A percentile compares a stretch with the other conserved stretches of the same genome.
Evolutionary conservation across 108 stramenopile genomes (phyloP).

Genomic region (Heterococcus sp.): DNA sequence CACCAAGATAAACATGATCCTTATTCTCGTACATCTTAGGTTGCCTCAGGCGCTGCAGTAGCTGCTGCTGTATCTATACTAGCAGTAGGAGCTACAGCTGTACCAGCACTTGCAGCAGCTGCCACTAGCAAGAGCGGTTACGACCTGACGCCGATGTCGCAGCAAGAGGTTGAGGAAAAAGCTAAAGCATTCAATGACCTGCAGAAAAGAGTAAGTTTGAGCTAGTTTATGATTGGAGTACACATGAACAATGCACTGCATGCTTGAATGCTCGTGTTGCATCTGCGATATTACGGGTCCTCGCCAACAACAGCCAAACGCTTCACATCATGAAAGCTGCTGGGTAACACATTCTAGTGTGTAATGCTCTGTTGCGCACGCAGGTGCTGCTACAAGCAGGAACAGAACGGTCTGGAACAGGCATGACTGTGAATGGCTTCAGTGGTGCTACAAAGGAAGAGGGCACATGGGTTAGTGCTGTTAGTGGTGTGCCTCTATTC

Average conservation of each 20-base stretch:
- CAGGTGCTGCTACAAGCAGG: conserved; percentile 37
- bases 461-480: conserved; percentile 73
- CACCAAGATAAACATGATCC: too few relatives aligned
- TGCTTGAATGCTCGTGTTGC: too few relatives aligned
- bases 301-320: too few relatives aligned
- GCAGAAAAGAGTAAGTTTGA: conserved; percentile 26
- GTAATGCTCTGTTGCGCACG: too few relatives aligned
- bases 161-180: conserved; percentile 7
- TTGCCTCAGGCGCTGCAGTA: background rate
- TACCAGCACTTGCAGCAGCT: too few relatives aligned
- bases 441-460: conserved; percentile 26
- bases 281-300: too few relatives aligned
- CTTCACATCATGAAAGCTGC: too few relatives aligned
- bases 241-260: too few relatives aligned
- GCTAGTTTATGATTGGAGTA: too few relatives aligned
- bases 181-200: conserved; percentile 31
- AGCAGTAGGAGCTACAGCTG: conserved; percentile 1
- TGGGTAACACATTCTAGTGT: too few relatives aligned
- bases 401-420: conserved; percentile 30
- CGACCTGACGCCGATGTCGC: conserved; percentile 11
- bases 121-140: conserved; percentile 12
- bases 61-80: background rate
- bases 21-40: too few relatives aligned
- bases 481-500: conserved; percentile 72
- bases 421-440: conserved; percentile 43